These are phyloP conservation scores for Ophiostoma sp. DNA, from an alignment of 2,329 filamentous ascomycete species.

Conservation along the genomic window DNA sequence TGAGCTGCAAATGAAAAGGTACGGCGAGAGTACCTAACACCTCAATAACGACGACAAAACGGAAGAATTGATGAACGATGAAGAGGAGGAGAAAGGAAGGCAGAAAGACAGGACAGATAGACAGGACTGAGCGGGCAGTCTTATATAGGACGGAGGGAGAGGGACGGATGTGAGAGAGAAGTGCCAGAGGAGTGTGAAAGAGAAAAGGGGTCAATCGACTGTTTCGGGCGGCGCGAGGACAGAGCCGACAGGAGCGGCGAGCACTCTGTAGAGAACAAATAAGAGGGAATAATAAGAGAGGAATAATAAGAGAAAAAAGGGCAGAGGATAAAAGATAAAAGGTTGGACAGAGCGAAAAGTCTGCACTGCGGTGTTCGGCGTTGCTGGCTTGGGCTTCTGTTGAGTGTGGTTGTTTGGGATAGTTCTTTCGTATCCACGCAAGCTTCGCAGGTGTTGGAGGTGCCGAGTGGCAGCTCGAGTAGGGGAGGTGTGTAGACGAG, in stretches of 20 bases:
- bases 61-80: constrained; percentile 25
- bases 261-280: background rate
- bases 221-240: constrained; percentile 20
- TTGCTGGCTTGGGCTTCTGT: constrained; percentile 14
- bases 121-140: constrained; percentile 15
- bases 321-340: background rate
- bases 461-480: background rate
- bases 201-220: constrained; percentile 18
- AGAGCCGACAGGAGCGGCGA: constrained; percentile 21
- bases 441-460: background rate
- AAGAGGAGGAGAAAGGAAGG: constrained; percentile 10
- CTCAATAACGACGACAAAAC: constrained; percentile 37
- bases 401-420: background rate
- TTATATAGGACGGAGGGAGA: constrained; percentile 17
- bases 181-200: constrained; percentile 4
- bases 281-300: constrained; percentile 3
- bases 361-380: constrained; percentile 24
- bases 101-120: background rate
- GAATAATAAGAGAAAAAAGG: constrained; percentile 1
- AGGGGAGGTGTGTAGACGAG: constrained; percentile 12
- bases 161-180: background rate
- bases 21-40: constrained; percentile 32
- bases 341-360: constrained; percentile 8
- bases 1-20: constrained; percentile 23
- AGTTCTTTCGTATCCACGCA: constrained; percentile 18